phyloP scores from a whole-genome alignment of 106 monocot species.

The Dendrobium nobile region DNA sequence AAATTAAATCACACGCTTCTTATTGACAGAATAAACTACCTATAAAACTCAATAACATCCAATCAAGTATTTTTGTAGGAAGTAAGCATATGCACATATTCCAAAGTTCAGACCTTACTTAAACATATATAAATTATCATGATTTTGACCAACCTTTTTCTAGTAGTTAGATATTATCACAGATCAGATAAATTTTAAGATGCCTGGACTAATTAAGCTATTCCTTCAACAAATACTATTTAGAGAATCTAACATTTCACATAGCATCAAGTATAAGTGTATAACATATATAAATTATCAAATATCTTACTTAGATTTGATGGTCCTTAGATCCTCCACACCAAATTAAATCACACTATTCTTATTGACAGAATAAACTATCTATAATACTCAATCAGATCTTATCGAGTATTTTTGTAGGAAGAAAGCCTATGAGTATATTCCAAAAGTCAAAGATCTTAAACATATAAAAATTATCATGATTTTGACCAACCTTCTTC shows the following conservation, averaged over 20 bases:
- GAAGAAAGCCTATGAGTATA: not conserved
- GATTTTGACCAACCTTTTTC: not conserved
- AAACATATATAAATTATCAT: not conserved
- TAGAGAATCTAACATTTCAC: too few species aligned
- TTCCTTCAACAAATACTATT: not conserved
- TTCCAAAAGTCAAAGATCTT: not conserved
- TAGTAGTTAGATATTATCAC: not conserved
- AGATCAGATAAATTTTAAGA: not conserved
- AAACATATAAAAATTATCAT: not conserved
- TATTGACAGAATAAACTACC: not conserved
- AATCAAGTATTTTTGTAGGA: not conserved
- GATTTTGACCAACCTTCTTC: not conserved
- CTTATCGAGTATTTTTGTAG: not conserved
- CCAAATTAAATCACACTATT: not conserved
- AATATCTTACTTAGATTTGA: too few species aligned
- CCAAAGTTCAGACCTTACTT: not conserved
- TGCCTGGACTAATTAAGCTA: not conserved
- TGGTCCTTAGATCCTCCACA: too few species aligned
- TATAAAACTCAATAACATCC: not conserved
- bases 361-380: not conserved
- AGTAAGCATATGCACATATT: not conserved
- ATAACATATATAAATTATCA: too few species aligned
- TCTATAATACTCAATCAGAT: not conserved
- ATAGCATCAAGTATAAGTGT: too few species aligned
- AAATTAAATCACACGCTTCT: not conserved